Evolutionary conservation across 176 grass and related monocot species (phyloP).

Genomic region (Lolium perenne): DNA sequence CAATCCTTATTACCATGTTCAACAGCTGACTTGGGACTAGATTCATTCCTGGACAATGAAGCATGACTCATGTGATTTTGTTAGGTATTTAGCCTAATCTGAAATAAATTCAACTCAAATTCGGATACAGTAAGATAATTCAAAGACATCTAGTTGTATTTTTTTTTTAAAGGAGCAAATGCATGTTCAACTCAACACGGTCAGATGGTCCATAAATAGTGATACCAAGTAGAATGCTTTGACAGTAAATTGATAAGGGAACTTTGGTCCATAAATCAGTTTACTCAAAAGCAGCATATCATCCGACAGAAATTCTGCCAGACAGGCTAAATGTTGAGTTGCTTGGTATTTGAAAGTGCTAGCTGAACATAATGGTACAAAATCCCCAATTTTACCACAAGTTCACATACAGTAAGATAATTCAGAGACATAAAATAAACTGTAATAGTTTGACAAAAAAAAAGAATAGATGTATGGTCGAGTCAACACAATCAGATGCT

Average conservation of each 20-base stretch:
- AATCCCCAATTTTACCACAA: background rate
- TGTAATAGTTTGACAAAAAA: too few relatives aligned
- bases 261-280: background rate
- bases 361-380: background rate
- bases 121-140: background rate
- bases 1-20: background rate
- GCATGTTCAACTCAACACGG: background rate
- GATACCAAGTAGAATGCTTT: background rate
- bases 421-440: too few relatives aligned
- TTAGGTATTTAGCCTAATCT: background rate
- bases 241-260: background rate
- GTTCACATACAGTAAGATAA: too few relatives aligned
- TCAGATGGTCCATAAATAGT: background rate
- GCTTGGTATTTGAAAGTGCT: background rate
- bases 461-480: too few relatives aligned
- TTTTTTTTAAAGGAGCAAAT: background rate
- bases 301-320: background rate
- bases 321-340: constrained; percentile 6
- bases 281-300: background rate
- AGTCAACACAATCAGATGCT: too few relatives aligned
- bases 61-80: constrained; percentile 2
- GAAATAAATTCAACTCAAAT: constrained; percentile 14
- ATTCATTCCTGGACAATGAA: background rate
- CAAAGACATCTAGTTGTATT: background rate
- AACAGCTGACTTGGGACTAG: background rate